A percentile compares a stretch with the other conserved stretches of the same genome.
Conservation (phyloP, 345 rosid species). For the Streptanthus diversifolius region DNA sequence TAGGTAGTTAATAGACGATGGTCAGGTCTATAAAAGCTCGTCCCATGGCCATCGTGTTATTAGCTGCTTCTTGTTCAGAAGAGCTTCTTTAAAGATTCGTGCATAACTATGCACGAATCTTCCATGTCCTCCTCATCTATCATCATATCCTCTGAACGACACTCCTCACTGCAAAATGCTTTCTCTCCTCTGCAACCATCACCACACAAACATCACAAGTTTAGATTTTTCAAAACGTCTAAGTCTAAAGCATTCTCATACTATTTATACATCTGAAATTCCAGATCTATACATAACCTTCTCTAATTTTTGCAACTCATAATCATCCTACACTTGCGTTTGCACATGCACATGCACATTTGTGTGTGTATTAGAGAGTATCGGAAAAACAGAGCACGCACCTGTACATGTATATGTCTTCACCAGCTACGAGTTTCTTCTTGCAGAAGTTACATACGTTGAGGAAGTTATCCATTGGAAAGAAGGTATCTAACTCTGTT, state of each 20-base stretch:
- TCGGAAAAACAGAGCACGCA: slow-evolving; percentile 26
- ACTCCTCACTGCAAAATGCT: slow-evolving; percentile 70
- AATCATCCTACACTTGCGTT: not conserved
- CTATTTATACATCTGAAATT: not conserved
- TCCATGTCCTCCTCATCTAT: slow-evolving; percentile 49
- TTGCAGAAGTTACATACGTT: slow-evolving; percentile 68
- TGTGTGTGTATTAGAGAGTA: not conserved
- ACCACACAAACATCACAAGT: slow-evolving; percentile 11
- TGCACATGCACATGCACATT: not conserved
- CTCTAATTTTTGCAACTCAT: not conserved
- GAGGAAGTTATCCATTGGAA: slow-evolving; percentile 46
- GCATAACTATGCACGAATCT: slow-evolving; percentile 8
- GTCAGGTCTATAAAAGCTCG: slow-evolving; percentile 39
- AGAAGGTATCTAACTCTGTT: slow-evolving; percentile 6
- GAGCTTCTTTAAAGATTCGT: slow-evolving; percentile 28
- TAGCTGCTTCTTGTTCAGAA: slow-evolving; percentile 25
- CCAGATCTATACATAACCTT: not conserved
- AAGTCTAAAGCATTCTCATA: not conserved
- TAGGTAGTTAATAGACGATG: slow-evolving; percentile 24
- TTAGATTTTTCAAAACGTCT: not conserved
- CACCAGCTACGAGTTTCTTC: slow-evolving; percentile 53
- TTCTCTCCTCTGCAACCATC: slow-evolving; percentile 56
- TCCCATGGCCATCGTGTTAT: slow-evolving; percentile 19
- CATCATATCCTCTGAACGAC: slow-evolving; percentile 66
- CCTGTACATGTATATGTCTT: slow-evolving; percentile 88